A percentile compares a stretch with the other conserved stretches of the same genome.
Evolutionary conservation across 352 stramenopile genomes (phyloP).

Genomic region (Pythium brachiatum): DNA sequence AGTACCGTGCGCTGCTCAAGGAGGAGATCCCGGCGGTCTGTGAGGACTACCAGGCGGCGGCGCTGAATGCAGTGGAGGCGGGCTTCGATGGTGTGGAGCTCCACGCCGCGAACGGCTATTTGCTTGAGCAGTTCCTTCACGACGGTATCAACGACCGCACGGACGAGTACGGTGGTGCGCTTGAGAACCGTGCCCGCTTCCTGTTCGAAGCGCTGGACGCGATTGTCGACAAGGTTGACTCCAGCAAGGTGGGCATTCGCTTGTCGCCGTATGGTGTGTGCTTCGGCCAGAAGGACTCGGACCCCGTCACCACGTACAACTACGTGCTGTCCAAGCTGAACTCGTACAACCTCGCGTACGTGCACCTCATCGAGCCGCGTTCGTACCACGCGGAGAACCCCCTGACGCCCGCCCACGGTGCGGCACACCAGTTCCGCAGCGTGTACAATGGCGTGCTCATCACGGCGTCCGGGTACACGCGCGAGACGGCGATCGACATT

Average conservation of each 20-base stretch:
- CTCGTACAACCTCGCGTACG: slow-evolving; percentile 56
- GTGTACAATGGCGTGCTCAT: slow-evolving; percentile 34
- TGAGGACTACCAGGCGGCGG: slow-evolving; percentile 55
- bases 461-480: slow-evolving; percentile 27
- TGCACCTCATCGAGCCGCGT: slow-evolving; percentile 62
- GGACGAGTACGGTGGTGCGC: slow-evolving; percentile 67
- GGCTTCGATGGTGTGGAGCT: slow-evolving; percentile 48
- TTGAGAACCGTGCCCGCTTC: slow-evolving; percentile 65
- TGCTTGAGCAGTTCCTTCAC: slow-evolving; percentile 85
- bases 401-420: slow-evolving; percentile 41
- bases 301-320: slow-evolving; percentile 47
- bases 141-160: slow-evolving; percentile 55
- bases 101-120: slow-evolving; percentile 86
- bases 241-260: slow-evolving; percentile 21
- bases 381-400: slow-evolving; percentile 43
- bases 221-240: slow-evolving; percentile 10
- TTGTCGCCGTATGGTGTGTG: slow-evolving; percentile 24
- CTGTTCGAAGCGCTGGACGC: slow-evolving; percentile 52
- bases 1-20: slow-evolving; percentile 45
- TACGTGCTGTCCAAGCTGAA: slow-evolving; percentile 59
- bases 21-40: slow-evolving; percentile 65
- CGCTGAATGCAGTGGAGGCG: slow-evolving; percentile 39
- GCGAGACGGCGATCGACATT: slow-evolving; percentile 22
- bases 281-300: slow-evolving; percentile 43
- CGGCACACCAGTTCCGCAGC: slow-evolving; percentile 15